Conservation (phyloP, 768 basidiomycete species). For the Lyophyllum decastes region DNA sequence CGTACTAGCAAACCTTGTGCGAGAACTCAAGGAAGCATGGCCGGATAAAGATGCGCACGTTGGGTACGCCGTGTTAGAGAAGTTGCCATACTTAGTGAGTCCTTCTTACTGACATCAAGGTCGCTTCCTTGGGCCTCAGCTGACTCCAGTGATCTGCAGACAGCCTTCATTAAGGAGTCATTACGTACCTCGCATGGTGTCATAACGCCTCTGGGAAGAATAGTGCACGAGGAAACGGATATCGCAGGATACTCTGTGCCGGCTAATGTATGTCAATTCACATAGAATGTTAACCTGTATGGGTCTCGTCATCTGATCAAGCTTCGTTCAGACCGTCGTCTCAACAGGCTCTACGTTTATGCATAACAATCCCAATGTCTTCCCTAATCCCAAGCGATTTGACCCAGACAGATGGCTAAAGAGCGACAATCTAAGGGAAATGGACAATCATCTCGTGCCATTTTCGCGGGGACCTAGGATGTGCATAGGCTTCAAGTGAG, state of each 20-base stretch:
- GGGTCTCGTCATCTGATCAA: no score
- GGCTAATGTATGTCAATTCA: background rate
- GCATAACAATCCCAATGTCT: constrained; percentile 26
- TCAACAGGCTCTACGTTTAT: constrained; percentile 26
- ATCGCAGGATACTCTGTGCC: constrained; percentile 30
- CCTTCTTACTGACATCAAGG: background rate
- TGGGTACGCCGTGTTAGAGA: constrained; percentile 38
- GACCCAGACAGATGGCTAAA: constrained; percentile 33
- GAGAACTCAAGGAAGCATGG: background rate
- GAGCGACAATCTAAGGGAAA: constrained; percentile 14
- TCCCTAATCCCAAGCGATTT: constrained; percentile 28
- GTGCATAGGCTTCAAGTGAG: constrained; percentile 9
- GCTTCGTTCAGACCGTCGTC: constrained; percentile 26
- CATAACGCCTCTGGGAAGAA: constrained; percentile 36
- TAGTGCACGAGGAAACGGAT: constrained; percentile 31
- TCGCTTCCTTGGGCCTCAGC: background rate
- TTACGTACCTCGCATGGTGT: constrained; percentile 42
- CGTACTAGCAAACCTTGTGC: background rate
- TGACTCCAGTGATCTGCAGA: constrained; percentile 24
- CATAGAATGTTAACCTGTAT: no score
- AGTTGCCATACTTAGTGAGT: constrained; percentile 47
- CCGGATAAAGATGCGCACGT: constrained; percentile 21
- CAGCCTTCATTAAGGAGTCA: constrained; percentile 47
- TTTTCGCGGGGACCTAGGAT: constrained; percentile 22
- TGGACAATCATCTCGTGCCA: constrained; percentile 23